Percentiles rank a stretch among this genome's conserved stretches.
Conservation (phyloP, 1,284 basidiomycete species). For the Ustilago sp. region DNA sequence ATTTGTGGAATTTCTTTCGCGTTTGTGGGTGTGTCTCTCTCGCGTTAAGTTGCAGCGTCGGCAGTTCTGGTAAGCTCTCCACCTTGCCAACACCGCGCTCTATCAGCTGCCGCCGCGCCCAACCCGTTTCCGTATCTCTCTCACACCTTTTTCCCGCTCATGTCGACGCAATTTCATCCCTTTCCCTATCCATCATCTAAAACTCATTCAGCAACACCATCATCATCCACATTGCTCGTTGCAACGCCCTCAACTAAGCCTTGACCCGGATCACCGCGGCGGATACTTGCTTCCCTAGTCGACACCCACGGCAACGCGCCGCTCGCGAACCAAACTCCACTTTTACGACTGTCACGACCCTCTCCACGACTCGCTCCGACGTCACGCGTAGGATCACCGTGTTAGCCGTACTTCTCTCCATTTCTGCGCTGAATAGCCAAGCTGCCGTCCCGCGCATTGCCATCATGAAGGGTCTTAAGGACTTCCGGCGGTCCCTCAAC, state of each 20-base stretch:
- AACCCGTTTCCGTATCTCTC: not conserved
- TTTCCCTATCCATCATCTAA: not conserved
- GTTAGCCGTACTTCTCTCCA: not conserved
- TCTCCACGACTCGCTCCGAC: not conserved
- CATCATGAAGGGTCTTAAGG: constrained; percentile 66
- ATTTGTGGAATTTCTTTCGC: not conserved
- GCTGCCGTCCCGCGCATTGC: not conserved
- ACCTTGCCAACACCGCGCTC: not conserved
- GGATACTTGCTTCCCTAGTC: not conserved
- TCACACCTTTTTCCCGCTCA: not conserved
- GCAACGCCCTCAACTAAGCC: not conserved
- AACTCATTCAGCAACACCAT: not conserved
- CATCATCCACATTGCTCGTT: not conserved
- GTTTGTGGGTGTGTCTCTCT: not conserved
- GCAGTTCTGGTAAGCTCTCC: not conserved
- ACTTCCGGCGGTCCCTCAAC: constrained; percentile 64
- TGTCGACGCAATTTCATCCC: no score
- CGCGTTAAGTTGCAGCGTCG: constrained; percentile 7
- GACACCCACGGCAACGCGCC: not conserved
- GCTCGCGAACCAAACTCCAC: not conserved
- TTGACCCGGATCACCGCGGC: not conserved
- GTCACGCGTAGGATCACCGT: not conserved
- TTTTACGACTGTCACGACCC: constrained; percentile 4
- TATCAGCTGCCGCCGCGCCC: constrained; percentile 1
- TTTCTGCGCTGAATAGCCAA: not conserved